phyloP scores from a whole-genome alignment of 768 basidiomycete genomes.

The Boletus rex-veris region DNA sequence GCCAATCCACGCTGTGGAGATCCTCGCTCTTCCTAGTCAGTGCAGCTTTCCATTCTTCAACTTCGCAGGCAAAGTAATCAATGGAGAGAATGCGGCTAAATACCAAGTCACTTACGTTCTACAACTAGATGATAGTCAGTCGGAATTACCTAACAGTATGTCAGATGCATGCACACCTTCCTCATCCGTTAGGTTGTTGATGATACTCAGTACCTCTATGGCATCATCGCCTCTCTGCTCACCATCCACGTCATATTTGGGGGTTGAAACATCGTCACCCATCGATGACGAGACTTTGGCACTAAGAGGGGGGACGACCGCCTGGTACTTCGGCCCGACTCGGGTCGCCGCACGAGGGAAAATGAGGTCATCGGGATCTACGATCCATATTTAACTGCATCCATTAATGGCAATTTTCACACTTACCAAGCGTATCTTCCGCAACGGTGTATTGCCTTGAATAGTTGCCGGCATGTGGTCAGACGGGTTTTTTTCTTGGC shows the following conservation, averaged over 20 bases:
- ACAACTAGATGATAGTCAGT: slow-evolving; percentile 39
- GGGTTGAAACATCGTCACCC: neutral
- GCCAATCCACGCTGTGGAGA: slow-evolving; percentile 71
- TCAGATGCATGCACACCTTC: slow-evolving; percentile 51
- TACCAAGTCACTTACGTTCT: slow-evolving; percentile 46
- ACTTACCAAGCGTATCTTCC: slow-evolving; percentile 83
- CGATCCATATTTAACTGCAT: slow-evolving; percentile 27
- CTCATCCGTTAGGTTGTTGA: slow-evolving; percentile 60
- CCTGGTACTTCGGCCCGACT: slow-evolving; percentile 87
- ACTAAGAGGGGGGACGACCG: slow-evolving; percentile 42
- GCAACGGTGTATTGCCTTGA: slow-evolving; percentile 83
- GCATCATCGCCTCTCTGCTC: slow-evolving; percentile 71
- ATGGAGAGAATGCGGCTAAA: neutral
- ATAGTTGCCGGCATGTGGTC: slow-evolving; percentile 9
- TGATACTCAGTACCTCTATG: slow-evolving; percentile 64
- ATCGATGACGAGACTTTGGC: slow-evolving; percentile 39
- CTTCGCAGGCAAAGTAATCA: slow-evolving; percentile 34
- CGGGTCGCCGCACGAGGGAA: slow-evolving; percentile 92
- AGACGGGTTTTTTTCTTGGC: slow-evolving; percentile 1
- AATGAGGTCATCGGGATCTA: slow-evolving; percentile 95
- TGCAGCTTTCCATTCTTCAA: slow-evolving; percentile 60
- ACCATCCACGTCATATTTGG: slow-evolving; percentile 16
- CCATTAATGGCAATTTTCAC: slow-evolving; percentile 13
- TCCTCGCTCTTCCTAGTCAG: slow-evolving; percentile 53
- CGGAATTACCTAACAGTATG: slow-evolving; percentile 16